These are phyloP conservation scores for Exserohilum rostratum DNA, from an alignment of 2,329 filamentous ascomycete species.

Conservation along the genomic window DNA sequence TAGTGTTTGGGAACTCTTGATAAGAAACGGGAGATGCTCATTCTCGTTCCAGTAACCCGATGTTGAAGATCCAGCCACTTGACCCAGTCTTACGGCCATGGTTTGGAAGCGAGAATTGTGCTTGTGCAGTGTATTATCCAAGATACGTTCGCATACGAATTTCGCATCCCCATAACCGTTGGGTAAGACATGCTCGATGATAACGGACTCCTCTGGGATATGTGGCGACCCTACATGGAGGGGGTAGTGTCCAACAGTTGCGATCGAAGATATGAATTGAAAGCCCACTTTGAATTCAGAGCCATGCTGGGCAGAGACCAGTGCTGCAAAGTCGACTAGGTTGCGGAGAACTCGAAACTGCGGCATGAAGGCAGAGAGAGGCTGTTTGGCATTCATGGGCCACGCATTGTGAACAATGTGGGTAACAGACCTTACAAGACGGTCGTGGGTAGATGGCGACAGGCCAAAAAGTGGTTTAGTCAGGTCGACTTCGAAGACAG, in stretches of 20 bases:
- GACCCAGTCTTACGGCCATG: slow-evolving; percentile 56
- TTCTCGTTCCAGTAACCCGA: slow-evolving; percentile 62
- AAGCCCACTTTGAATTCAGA: slow-evolving; percentile 39
- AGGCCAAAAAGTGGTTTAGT: slow-evolving; percentile 59
- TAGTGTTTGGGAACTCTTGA: slow-evolving; percentile 59
- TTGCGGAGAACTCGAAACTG: slow-evolving; percentile 59
- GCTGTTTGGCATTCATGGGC: slow-evolving; percentile 62
- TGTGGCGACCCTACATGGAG: slow-evolving; percentile 8
- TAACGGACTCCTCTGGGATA: slow-evolving; percentile 54
- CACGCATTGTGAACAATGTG: slow-evolving; percentile 63
- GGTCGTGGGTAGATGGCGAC: slow-evolving; percentile 43
- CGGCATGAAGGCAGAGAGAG: slow-evolving; percentile 57
- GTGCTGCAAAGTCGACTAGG: slow-evolving; percentile 54
- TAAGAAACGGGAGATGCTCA: slow-evolving; percentile 59
- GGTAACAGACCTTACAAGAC: slow-evolving; percentile 50
- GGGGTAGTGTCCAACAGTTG: slow-evolving; percentile 39
- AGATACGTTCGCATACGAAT: slow-evolving; percentile 57
- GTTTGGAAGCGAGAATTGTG: slow-evolving; percentile 52
- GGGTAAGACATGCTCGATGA: slow-evolving; percentile 50
- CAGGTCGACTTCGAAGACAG: slow-evolving; percentile 58
- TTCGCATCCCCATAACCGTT: slow-evolving; percentile 63
- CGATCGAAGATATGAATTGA: slow-evolving; percentile 53
- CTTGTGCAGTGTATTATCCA: slow-evolving; percentile 56
- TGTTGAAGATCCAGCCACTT: slow-evolving; percentile 58
- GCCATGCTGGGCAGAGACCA: slow-evolving; percentile 27